Conservation (phyloP, 2,329 filamentous ascomycete genomes). For the Chaetomium sp. region DNA sequence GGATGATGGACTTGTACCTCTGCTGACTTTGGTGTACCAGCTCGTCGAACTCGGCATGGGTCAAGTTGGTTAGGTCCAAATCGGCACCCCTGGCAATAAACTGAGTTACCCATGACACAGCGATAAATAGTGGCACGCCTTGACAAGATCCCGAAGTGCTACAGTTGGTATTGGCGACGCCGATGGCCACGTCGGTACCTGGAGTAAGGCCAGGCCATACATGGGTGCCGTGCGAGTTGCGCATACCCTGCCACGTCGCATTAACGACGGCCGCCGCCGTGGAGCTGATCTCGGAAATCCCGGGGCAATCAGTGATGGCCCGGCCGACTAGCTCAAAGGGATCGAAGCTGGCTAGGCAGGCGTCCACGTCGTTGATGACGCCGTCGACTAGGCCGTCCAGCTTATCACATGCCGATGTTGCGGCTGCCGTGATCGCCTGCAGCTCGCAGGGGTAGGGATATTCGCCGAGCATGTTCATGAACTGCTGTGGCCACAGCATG, state of each 20-base stretch:
- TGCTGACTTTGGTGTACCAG: neutral
- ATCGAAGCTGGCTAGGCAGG: neutral
- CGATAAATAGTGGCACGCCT: neutral
- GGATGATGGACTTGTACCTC: slow-evolving; percentile 24
- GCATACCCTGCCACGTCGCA: slow-evolving; percentile 25
- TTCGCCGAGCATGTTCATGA: neutral
- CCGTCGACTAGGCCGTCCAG: neutral
- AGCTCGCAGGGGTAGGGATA: neutral
- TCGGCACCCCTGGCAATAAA: slow-evolving; percentile 16
- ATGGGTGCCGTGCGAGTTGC: slow-evolving; percentile 9
- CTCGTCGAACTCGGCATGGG: slow-evolving; percentile 18
- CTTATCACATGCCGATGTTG: neutral
- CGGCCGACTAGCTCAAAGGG: neutral
- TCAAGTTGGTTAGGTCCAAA: slow-evolving; percentile 14
- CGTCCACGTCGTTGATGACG: neutral
- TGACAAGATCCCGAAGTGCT: slow-evolving; percentile 2
- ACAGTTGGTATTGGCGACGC: slow-evolving; percentile 17
- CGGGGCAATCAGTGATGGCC: neutral
- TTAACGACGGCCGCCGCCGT: slow-evolving; percentile 24
- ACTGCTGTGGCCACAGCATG: slow-evolving; percentile 40
- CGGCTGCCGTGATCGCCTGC: neutral
- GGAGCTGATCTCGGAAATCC: slow-evolving; percentile 2
- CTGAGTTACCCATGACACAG: slow-evolving; percentile 5
- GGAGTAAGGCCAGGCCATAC: slow-evolving; percentile 30
- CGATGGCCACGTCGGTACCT: slow-evolving; percentile 9